Evolutionary conservation across 1,139 yeast genomes (phyloP).

Genomic region (Yamadazyma triangularis): DNA sequence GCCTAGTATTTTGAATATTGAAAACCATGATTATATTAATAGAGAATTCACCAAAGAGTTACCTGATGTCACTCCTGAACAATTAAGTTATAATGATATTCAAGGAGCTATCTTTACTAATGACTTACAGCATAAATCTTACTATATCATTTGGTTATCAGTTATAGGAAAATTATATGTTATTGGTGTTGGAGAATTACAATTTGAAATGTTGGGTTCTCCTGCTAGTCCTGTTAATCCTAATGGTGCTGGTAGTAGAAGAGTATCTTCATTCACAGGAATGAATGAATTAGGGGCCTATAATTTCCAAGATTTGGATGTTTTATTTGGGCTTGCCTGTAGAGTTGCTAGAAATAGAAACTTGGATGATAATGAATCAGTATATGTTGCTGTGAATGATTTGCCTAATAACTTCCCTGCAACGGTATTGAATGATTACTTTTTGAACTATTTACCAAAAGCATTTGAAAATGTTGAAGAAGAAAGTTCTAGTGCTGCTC

Average conservation of each 20-base stretch:
- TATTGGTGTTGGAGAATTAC: slow-evolving; percentile 35
- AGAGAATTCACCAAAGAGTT: slow-evolving; percentile 2
- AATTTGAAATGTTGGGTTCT: slow-evolving; percentile 20
- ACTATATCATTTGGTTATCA: slow-evolving; percentile 33
- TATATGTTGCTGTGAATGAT: slow-evolving; percentile 26
- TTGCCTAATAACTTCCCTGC: slow-evolving; percentile 33
- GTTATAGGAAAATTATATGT: slow-evolving; percentile 19
- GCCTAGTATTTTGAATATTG: slow-evolving; percentile 19
- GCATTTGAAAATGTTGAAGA: slow-evolving; percentile 10
- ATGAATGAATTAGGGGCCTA: slow-evolving; percentile 38
- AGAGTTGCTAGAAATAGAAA: slow-evolving; percentile 22
- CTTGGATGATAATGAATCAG: slow-evolving; percentile 10
- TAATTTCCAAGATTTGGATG: slow-evolving; percentile 40
- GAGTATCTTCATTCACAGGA: slow-evolving; percentile 34
- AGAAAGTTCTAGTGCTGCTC: slow-evolving; percentile 11
- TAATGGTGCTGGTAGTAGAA: slow-evolving; percentile 6
- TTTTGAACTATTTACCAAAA: slow-evolving; percentile 30
- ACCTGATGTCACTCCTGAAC: slow-evolving; percentile 10
- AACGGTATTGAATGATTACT: slow-evolving; percentile 36
- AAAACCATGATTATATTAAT: slow-evolving; percentile 4
- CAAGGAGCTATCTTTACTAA: slow-evolving; percentile 40
- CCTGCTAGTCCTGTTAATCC: slow-evolving; percentile 17
- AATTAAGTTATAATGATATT: slow-evolving; percentile 17
- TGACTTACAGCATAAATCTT: slow-evolving; percentile 34
- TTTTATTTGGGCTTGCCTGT: slow-evolving; percentile 30